These are phyloP conservation scores for Phyllosticta citrichinensis DNA, from an alignment of 2,329 filamentous ascomycete species.

Conservation along the genomic window DNA sequence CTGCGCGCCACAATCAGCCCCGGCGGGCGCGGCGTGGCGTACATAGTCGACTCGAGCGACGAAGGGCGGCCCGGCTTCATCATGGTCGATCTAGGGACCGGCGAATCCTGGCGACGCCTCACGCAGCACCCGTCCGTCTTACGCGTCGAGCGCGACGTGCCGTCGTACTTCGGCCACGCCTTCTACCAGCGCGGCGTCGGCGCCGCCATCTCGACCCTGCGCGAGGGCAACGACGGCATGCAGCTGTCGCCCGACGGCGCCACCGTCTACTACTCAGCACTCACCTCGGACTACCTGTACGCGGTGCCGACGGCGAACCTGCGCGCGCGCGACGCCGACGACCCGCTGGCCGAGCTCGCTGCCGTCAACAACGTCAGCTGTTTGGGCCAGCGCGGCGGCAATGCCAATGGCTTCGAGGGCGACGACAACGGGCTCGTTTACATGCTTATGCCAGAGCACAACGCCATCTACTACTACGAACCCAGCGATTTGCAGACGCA, in stretches of 20 bases:
- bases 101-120: constrained; percentile 40
- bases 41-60: constrained; percentile 41
- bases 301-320: constrained; percentile 34
- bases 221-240: constrained; percentile 41
- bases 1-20: constrained; percentile 29
- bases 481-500: constrained; percentile 32
- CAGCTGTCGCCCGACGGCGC: constrained; percentile 37
- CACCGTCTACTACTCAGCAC: constrained; percentile 35
- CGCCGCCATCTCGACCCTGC: constrained; percentile 26
- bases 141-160: constrained; percentile 32
- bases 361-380: constrained; percentile 38
- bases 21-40: constrained; percentile 38
- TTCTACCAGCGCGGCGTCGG: constrained; percentile 30
- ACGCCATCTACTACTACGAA: constrained; percentile 36
- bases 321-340: constrained; percentile 25
- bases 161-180: constrained; percentile 37
- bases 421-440: constrained; percentile 41
- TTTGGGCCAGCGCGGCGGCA: constrained; percentile 38
- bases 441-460: constrained; percentile 38
- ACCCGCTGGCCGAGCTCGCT: constrained; percentile 32
- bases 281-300: constrained; percentile 36
- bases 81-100: constrained; percentile 39
- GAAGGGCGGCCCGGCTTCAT: constrained; percentile 40
- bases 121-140: constrained; percentile 26
- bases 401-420: constrained; percentile 42